Evolutionary conservation across 192 early-diverging fungal genomes (phyloP).

Genomic region (Funneliformis geosporum): DNA sequence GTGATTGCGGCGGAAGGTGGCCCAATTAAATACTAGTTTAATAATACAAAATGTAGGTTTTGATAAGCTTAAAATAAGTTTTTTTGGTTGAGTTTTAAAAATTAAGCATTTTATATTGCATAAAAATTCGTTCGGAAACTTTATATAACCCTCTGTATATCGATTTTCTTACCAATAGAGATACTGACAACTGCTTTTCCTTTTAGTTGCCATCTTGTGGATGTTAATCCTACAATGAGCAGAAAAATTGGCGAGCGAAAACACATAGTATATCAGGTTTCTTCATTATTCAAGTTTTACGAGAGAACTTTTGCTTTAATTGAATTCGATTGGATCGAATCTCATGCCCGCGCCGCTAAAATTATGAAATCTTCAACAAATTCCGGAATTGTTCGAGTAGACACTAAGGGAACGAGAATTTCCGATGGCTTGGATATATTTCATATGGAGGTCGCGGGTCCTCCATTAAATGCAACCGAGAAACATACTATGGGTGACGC

Average conservation of each 20-base stretch:
- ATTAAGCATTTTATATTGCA: too few species aligned
- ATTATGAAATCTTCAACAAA: slow-evolving; percentile 24
- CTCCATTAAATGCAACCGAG: slow-evolving; percentile 24
- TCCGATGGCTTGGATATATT: slow-evolving; percentile 22
- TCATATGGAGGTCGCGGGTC: slow-evolving; percentile 28
- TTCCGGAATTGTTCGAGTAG: slow-evolving; percentile 29
- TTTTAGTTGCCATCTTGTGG: slow-evolving; percentile 17
- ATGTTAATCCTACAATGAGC: slow-evolving; percentile 19
- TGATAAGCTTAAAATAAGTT: background rate
- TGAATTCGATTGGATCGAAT: slow-evolving; percentile 28
- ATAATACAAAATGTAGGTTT: too few species aligned
- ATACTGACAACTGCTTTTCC: background rate
- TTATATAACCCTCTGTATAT: too few species aligned
- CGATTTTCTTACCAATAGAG: too few species aligned
- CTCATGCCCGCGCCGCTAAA: slow-evolving; percentile 10
- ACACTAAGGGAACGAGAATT: slow-evolving; percentile 20
- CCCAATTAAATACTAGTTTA: too few species aligned
- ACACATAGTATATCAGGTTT: slow-evolving; percentile 2
- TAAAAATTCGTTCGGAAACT: too few species aligned
- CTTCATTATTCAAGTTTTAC: slow-evolving; percentile 23
- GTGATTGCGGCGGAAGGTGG: too few species aligned
- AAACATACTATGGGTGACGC: slow-evolving; percentile 17
- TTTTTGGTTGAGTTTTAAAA: too few species aligned
- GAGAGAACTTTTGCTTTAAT: slow-evolving; percentile 6
- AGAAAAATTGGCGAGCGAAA: slow-evolving; percentile 22